These are phyloP conservation scores for Fusarium oxysporum DNA, from an alignment of 2,329 filamentous ascomycete species.

Conservation along the genomic window DNA sequence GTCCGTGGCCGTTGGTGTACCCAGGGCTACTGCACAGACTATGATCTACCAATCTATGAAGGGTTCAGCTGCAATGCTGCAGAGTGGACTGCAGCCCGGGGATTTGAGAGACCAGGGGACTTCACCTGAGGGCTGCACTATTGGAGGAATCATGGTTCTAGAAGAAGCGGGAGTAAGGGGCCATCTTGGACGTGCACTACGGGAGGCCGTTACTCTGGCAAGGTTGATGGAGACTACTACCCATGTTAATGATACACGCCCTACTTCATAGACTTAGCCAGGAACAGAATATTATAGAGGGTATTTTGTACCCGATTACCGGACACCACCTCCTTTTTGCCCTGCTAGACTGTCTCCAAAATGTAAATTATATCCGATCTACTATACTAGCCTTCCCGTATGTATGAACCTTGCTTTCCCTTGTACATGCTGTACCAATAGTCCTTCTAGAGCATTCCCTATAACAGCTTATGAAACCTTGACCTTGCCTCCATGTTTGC, in stretches of 20 bases:
- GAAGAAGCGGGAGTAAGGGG: conserved; percentile 67
- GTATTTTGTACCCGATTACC: neutral
- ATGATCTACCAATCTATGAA: conserved; percentile 71
- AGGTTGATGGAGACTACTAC: conserved; percentile 53
- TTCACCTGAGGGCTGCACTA: conserved; percentile 71
- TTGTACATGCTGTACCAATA: neutral
- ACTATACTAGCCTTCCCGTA: neutral
- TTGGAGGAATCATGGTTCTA: conserved; percentile 68
- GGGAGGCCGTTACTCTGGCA: conserved; percentile 61
- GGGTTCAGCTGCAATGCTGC: conserved; percentile 66
- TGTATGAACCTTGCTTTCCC: neutral
- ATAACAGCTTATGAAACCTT: conserved; percentile 25
- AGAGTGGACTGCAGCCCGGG: conserved; percentile 65
- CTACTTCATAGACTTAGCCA: conserved; percentile 24
- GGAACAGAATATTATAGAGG: neutral
- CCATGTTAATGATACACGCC: conserved; percentile 55
- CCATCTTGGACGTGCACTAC: conserved; percentile 54
- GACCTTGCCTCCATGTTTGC: conserved; percentile 42
- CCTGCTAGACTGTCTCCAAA: neutral
- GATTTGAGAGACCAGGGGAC: conserved; percentile 69
- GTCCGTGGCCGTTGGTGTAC: conserved; percentile 69
- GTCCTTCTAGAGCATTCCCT: neutral
- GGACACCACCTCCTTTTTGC: accelerated
- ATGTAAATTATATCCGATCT: neutral
- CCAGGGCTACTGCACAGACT: conserved; percentile 64